Conservation (phyloP, 768 basidiomycete genomes). For the Ephemerocybe angulata region DNA sequence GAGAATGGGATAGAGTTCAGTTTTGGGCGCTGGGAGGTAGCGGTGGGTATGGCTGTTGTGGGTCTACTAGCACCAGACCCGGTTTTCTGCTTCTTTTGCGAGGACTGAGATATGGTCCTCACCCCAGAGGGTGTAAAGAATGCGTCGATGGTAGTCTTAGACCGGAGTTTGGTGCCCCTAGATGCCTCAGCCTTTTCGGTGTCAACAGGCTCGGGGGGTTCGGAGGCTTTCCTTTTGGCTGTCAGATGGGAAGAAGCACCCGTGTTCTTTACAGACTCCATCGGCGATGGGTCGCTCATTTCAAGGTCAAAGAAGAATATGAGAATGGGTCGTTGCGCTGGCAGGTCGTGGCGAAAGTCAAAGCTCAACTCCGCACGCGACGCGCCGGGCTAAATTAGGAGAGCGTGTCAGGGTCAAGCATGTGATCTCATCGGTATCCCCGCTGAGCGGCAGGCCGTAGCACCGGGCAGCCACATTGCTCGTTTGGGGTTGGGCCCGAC, state of each 20-base stretch:
- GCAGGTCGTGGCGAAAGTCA: neutral
- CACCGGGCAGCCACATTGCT: too few relatives aligned
- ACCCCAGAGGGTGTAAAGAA: neutral
- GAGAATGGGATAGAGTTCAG: slow-evolving; percentile 74
- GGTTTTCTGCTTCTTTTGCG: neutral
- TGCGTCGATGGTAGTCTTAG: neutral
- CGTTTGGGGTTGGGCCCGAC: neutral
- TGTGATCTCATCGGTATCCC: too few relatives aligned
- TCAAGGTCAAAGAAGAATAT: neutral
- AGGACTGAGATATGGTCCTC: neutral
- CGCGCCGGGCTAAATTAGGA: neutral
- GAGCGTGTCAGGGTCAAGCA: neutral
- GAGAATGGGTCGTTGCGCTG: neutral
- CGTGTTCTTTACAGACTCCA: slow-evolving; percentile 47
- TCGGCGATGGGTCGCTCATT: slow-evolving; percentile 5
- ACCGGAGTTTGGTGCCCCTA: neutral
- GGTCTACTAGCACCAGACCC: neutral
- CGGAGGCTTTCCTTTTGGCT: neutral
- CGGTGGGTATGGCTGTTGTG: neutral
- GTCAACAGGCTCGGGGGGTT: neutral
- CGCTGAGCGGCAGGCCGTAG: too few relatives aligned
- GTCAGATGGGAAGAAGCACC: slow-evolving; percentile 16
- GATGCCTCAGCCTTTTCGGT: neutral
- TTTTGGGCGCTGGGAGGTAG: slow-evolving; percentile 22
- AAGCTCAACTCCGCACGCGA: neutral